Conservation (phyloP, 495 filamentous ascomycete species). For the Trichoderma gamsii region DNA sequence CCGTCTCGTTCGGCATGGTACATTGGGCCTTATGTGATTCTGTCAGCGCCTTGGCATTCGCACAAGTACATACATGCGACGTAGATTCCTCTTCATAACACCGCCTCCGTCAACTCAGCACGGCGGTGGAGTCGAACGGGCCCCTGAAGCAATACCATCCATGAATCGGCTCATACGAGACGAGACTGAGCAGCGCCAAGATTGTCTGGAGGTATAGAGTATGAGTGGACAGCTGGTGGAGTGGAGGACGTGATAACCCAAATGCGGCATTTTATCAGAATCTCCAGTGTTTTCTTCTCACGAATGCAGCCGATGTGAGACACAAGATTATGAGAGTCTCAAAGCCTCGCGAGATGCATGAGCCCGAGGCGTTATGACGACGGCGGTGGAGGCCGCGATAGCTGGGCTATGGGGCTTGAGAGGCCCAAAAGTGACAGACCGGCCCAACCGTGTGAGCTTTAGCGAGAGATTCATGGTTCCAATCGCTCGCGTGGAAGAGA, state of each 20-base stretch:
- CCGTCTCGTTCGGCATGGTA: not conserved
- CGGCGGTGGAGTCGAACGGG: not conserved
- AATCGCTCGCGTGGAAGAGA: not conserved
- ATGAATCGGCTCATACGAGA: not conserved
- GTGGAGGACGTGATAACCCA: slow-evolving; percentile 2
- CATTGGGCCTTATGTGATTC: not conserved
- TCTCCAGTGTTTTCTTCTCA: slow-evolving; percentile 11
- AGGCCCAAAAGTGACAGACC: not conserved
- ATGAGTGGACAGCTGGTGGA: not conserved
- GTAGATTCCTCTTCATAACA: not conserved
- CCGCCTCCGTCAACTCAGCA: not conserved
- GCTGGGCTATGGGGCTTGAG: not conserved
- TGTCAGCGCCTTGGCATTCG: not conserved
- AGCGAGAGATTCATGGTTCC: not conserved
- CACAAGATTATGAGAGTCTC: not conserved
- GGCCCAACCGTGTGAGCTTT: not conserved
- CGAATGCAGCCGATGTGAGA: not conserved
- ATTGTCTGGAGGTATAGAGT: not conserved
- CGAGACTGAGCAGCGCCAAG: not conserved
- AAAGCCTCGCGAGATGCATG: not conserved
- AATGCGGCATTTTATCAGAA: slow-evolving; percentile 6
- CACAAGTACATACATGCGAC: not conserved
- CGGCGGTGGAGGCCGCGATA: not conserved
- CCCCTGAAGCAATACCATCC: not conserved
- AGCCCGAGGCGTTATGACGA: not conserved